Evolutionary conservation across 2,329 filamentous ascomycete genomes (phyloP).

Genomic region (Hirsutella minnesotensis): DNA sequence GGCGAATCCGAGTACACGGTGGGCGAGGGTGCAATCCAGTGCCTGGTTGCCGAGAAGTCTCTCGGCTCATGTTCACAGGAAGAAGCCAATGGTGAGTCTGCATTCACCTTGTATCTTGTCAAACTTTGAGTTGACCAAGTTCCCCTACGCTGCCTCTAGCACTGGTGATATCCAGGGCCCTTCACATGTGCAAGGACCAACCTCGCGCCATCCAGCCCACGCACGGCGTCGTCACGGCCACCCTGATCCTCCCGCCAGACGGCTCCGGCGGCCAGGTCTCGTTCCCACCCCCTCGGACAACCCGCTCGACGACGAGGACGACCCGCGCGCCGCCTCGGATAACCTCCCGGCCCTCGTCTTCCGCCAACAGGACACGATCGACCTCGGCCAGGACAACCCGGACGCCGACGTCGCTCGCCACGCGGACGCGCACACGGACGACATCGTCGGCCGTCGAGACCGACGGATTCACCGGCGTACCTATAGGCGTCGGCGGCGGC

Average conservation of each 20-base stretch:
- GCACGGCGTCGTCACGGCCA: constrained; percentile 45
- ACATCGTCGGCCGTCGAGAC: neutral
- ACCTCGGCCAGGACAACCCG: neutral
- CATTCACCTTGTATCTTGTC: neutral
- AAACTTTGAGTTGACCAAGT: no score
- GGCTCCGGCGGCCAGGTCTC: constrained; percentile 11
- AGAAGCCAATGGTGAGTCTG: constrained; percentile 23
- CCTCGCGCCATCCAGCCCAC: constrained; percentile 41
- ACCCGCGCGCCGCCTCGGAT: neutral
- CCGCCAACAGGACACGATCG: neutral
- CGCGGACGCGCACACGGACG: neutral
- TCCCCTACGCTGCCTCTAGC: constrained; percentile 10
- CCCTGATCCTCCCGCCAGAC: constrained; percentile 27
- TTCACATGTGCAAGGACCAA: constrained; percentile 44
- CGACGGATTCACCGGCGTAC: constrained; percentile 3
- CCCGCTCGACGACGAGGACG: neutral
- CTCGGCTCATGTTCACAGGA: constrained; percentile 38
- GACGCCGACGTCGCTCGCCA: neutral
- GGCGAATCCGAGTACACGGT: constrained; percentile 54
- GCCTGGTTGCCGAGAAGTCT: constrained; percentile 42
- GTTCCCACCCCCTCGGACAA: constrained; percentile 13
- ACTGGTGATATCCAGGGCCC: constrained; percentile 34
- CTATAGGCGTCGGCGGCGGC: constrained; percentile 1
- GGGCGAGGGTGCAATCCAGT: constrained; percentile 60
- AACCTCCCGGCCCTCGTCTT: neutral